Evolutionary conservation across 2,329 filamentous ascomycete species (phyloP).

Genomic region (Hypoxylon sp.): DNA sequence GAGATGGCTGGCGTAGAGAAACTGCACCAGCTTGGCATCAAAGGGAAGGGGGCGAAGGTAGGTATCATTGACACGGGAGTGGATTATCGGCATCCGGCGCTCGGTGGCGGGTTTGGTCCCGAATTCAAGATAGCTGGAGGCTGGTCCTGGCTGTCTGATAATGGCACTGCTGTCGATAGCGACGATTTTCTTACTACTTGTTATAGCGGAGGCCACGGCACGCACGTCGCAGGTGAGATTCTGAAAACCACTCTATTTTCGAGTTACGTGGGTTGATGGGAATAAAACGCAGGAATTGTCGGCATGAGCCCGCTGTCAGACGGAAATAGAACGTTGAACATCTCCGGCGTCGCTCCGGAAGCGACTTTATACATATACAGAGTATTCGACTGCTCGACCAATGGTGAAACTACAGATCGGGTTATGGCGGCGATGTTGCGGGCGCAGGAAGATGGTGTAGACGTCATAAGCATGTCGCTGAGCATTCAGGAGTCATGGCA

Average conservation of each 20-base stretch:
- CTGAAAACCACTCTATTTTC: neutral
- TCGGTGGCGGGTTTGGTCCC: conserved; percentile 29
- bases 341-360: conserved; percentile 31
- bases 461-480: conserved; percentile 44
- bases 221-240: conserved; percentile 28
- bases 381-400: conserved; percentile 23
- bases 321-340: conserved; percentile 20
- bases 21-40: conserved; percentile 29
- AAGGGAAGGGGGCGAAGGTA: conserved; percentile 30
- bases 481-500: conserved; percentile 27
- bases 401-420: conserved; percentile 26
- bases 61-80: conserved; percentile 36
- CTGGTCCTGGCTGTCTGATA: conserved; percentile 26
- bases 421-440: conserved; percentile 42
- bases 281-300: conserved; percentile 28
- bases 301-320: conserved; percentile 24
- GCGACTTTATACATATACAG: conserved; percentile 25
- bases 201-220: conserved; percentile 28
- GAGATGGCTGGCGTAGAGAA: conserved; percentile 30
- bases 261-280: no score
- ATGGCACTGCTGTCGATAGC: conserved; percentile 19
- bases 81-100: conserved; percentile 28
- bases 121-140: conserved; percentile 30
- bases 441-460: conserved; percentile 41
- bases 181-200: conserved; percentile 24